These are phyloP conservation scores for Plantago major DNA, from an alignment of 257 asterid genomes.

Conservation along the genomic window DNA sequence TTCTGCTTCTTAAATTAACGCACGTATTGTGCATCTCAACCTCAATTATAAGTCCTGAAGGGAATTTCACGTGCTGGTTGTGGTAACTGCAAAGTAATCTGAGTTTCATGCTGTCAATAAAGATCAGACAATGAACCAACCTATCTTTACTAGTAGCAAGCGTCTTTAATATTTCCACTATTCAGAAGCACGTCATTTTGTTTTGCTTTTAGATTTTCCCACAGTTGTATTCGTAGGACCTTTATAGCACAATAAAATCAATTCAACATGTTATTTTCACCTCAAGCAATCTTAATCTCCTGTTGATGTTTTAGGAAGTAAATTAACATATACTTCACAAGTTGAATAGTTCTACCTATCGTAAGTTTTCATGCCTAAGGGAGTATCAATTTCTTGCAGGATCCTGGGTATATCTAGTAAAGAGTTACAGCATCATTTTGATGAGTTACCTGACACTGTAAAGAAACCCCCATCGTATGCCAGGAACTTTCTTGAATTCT, in stretches of 20 bases:
- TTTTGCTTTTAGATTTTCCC: neutral
- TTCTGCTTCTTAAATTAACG: no score
- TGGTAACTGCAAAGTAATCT: neutral
- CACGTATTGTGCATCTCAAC: no score
- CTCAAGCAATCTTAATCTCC: no score
- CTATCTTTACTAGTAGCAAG: neutral
- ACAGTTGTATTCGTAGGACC: neutral
- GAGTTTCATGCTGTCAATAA: neutral
- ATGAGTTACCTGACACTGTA: conserved; percentile 46
- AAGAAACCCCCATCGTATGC: conserved; percentile 56
- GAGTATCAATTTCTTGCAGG: conserved; percentile 38
- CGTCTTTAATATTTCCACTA: neutral
- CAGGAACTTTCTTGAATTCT: conserved; percentile 71
- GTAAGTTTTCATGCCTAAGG: conserved; percentile 3
- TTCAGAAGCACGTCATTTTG: neutral
- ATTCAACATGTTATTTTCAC: no score
- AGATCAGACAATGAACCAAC: neutral
- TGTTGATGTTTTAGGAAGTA: neutral
- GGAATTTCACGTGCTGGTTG: neutral
- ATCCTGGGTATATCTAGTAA: conserved; percentile 46
- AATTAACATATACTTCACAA: neutral
- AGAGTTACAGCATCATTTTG: conserved; percentile 54
- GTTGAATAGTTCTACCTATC: neutral
- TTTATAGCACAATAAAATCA: no score
- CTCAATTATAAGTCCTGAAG: neutral